phyloP scores from a whole-genome alignment of 176 grass and related monocot genomes.

The Musa schizocarpa region DNA sequence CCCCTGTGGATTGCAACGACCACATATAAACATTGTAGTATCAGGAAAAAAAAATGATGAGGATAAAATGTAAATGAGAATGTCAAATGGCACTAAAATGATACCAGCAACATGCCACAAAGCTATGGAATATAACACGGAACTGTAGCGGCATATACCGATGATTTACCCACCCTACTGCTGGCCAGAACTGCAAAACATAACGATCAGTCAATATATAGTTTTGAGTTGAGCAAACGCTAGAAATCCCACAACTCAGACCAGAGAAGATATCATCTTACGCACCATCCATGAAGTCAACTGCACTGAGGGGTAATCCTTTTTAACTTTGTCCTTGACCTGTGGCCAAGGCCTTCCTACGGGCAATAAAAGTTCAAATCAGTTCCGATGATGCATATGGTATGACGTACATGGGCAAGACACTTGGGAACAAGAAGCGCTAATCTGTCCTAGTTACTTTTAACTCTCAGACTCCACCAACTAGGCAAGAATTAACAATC shows the following conservation, averaged over 20 bases:
- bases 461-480: too few relatives aligned
- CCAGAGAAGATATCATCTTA: neutral
- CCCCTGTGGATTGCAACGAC: constrained; percentile 36
- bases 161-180: constrained; percentile 87
- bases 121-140: constrained; percentile 80
- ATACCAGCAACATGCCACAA: constrained; percentile 83
- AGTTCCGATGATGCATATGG: too few relatives aligned
- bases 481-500: too few relatives aligned
- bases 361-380: neutral
- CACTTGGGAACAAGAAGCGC: too few relatives aligned
- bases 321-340: constrained; percentile 61
- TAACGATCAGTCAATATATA: neutral
- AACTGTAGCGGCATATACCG: constrained; percentile 78
- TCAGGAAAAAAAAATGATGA: too few relatives aligned
- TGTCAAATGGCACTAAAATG: constrained; percentile 2
- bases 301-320: constrained; percentile 79
- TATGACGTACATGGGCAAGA: too few relatives aligned
- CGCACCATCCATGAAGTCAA: constrained; percentile 86
- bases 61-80: neutral
- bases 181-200: constrained; percentile 69
- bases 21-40: too few relatives aligned
- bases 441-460: too few relatives aligned
- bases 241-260: neutral
- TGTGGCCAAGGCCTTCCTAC: constrained; percentile 62
- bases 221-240: neutral